Evolutionary conservation across 2,329 filamentous ascomycete species (phyloP), one percentile per base, ranked within the genome.

Genomic region (Trichoderma atrobrunneum): DNA sequence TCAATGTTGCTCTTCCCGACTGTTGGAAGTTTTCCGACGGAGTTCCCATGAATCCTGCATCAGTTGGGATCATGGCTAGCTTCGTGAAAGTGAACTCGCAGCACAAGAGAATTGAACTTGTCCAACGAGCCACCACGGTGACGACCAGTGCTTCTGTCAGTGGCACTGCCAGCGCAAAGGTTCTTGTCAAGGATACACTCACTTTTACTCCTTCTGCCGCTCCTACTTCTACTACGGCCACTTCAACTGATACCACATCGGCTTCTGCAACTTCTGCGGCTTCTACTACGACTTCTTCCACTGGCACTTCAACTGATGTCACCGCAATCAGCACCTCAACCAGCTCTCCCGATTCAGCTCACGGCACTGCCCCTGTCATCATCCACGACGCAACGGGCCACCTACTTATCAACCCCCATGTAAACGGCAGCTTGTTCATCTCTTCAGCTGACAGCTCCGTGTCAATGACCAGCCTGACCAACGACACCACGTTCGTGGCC

Each of bases 361-460:
- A 63, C 43, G 51, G 16, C 21, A 30, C 54, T 10, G 21, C 18
- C 24, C 16, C 51, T 18, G 24, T 67, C 64, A 57, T 32, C 8
- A 57, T 67, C 34, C 26, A 18, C 21, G 64, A 67, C 16, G 63
- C 48, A 36, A 66, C 63, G 4, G 63, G 63, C 21, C 48, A 57
- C 7, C 30, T 66, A 7, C 30, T 51, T 0, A 32, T 67, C 32
- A 67, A 67, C 24, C 64, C 64, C 3, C 64, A 67, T 28, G 64
- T 67, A 8, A 67, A 67, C 32, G 64, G 51, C 34, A 67, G 64
- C 18, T 10, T 67, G 30, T 67, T 67, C 64, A 7, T 67, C 39
- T 67, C 64, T 12, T 12, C 64, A 36, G 64, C 64, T 10, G 36
- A 67, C 48, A 67, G 64, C 51, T 30, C 48, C 24, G 64, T 67